These are phyloP conservation scores for Pseudogymnoascus sp. DNA, from an alignment of 2,329 filamentous ascomycete genomes.

Conservation along the genomic window DNA sequence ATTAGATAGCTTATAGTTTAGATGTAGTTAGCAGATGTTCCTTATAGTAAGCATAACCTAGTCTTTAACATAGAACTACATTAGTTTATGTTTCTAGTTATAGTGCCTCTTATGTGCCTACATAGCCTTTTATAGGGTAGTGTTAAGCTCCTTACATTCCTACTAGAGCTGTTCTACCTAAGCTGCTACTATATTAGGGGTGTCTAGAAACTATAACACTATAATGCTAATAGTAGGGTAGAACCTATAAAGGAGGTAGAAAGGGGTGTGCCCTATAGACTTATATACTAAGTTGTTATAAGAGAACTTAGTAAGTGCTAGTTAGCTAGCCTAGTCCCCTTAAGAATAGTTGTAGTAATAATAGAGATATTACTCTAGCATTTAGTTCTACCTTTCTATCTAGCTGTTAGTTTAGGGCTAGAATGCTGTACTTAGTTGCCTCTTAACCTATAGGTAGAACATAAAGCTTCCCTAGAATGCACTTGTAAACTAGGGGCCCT, in stretches of 20 bases:
- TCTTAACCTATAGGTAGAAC: background rate
- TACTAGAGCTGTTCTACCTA: background rate
- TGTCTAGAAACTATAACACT: background rate
- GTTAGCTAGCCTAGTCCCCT: background rate
- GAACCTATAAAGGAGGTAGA: background rate
- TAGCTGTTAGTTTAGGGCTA: background rate
- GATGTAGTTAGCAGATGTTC: background rate
- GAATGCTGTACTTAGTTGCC: background rate
- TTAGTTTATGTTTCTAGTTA: background rate
- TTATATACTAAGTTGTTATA: background rate
- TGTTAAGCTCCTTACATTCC: background rate
- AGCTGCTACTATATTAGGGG: background rate
- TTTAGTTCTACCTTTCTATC: background rate
- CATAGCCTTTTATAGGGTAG: background rate
- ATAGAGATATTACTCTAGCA: background rate
- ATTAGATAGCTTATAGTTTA: background rate
- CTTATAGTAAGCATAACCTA: background rate
- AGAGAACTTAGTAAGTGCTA: background rate
- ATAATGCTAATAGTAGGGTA: background rate
- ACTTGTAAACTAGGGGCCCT: too few species aligned
- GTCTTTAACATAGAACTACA: background rate
- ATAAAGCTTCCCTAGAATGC: background rate
- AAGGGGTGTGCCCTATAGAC: background rate
- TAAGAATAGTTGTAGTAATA: background rate
- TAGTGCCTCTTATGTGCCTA: background rate